Evolutionary conservation across 768 basidiomycete species (phyloP).

Genomic region (Coprinopsis sp.): DNA sequence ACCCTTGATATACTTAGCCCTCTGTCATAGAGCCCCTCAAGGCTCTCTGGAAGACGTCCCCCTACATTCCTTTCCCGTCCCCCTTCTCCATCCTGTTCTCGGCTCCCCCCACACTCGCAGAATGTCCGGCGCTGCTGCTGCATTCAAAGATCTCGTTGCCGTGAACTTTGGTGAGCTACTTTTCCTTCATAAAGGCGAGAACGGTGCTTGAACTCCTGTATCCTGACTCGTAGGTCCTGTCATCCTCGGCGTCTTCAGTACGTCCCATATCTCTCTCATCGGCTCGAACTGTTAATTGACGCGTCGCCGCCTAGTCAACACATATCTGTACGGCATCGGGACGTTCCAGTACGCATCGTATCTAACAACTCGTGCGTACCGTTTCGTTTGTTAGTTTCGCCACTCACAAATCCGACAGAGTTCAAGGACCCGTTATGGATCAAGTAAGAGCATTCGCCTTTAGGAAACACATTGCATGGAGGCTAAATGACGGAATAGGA

Average conservation of each 20-base stretch:
- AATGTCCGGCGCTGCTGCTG: not conserved
- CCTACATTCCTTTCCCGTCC: no score
- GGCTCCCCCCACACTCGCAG: not conserved
- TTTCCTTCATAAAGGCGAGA: not conserved
- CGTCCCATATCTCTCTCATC: constrained; percentile 2
- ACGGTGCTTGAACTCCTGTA: not conserved
- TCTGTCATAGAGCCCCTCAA: no score
- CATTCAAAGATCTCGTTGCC: not conserved
- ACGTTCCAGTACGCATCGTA: constrained; percentile 30
- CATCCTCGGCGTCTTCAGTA: constrained; percentile 27
- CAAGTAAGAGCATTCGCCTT: constrained; percentile 17
- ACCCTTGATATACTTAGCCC: no score
- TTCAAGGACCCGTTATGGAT: constrained; percentile 33
- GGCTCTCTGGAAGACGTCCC: no score
- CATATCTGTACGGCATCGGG: constrained; percentile 30
- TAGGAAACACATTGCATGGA: not conserved
- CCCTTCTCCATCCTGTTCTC: no score
- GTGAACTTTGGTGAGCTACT: constrained; percentile 2
- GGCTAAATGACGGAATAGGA: constrained; percentile 14
- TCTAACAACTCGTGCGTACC: constrained; percentile 21
- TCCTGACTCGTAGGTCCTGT: constrained; percentile 21
- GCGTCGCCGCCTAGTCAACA: constrained; percentile 14
- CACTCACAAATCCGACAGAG: constrained; percentile 16
- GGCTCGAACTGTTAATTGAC: not conserved
- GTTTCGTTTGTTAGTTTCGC: not conserved